phyloP scores from a whole-genome alignment of 73 alveolate genomes.

The Symbiodinium pilosum region DNA sequence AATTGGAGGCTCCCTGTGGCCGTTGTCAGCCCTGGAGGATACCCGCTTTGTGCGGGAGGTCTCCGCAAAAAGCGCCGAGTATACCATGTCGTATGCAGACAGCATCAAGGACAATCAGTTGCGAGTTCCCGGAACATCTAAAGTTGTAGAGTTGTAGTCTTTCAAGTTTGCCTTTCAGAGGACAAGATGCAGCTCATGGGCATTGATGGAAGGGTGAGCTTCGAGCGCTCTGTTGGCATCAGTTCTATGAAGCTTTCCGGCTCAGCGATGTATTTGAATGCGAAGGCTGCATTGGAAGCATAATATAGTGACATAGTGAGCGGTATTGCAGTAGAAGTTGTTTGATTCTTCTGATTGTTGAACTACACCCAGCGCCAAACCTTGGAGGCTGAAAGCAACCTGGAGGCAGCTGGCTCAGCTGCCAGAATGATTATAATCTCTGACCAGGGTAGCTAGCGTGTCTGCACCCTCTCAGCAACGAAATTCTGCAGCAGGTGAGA shows the following conservation, averaged over 20 bases:
- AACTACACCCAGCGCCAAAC: too few species aligned
- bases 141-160: too few species aligned
- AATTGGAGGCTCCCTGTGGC: neutral
- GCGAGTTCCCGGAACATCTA: too few species aligned
- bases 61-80: neutral
- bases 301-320: too few species aligned
- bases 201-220: neutral
- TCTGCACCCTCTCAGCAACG: too few species aligned
- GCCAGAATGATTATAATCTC: too few species aligned
- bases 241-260: neutral
- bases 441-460: too few species aligned
- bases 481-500: neutral
- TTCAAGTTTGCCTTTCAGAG: too few species aligned
- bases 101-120: neutral
- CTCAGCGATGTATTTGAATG: neutral
- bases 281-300: too few species aligned
- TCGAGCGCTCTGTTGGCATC: neutral
- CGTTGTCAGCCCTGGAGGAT: neutral
- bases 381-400: neutral
- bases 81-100: neutral
- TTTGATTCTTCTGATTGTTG: too few species aligned
- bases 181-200: neutral
- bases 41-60: neutral
- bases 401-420: neutral
- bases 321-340: too few species aligned